These are phyloP conservation scores for Raffaelea arxii DNA, from an alignment of 2,329 filamentous ascomycete genomes.

Conservation along the genomic window DNA sequence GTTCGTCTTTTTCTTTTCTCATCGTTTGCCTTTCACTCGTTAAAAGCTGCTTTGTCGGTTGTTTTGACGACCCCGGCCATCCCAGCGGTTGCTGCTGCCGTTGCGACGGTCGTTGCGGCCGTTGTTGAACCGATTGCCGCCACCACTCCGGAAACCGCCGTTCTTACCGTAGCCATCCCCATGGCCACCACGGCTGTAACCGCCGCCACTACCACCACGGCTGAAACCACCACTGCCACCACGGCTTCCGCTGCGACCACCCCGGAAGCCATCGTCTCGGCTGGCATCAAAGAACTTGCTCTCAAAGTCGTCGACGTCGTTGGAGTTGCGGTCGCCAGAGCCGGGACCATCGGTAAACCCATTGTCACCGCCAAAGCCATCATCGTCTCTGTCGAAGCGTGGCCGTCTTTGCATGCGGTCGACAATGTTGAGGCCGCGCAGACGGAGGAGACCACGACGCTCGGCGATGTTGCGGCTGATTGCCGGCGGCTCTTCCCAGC, in stretches of 20 bases:
- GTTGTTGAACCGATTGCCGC: not conserved
- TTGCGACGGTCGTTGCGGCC: not conserved
- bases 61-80: not conserved
- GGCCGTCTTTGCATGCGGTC: not conserved
- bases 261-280: not conserved
- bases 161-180: not conserved
- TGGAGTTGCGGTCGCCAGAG: not conserved
- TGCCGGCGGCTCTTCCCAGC: slow-evolving; percentile 37
- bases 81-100: not conserved
- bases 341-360: not conserved
- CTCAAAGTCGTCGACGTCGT: not conserved
- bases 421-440: slow-evolving; percentile 6
- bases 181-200: not conserved
- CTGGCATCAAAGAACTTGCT: not conserved
- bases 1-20: not conserved
- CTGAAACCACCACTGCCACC: not conserved
- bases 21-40: too few species aligned
- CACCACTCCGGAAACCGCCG: not conserved
- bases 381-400: not conserved
- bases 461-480: slow-evolving; percentile 15
- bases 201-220: not conserved
- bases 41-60: too few species aligned
- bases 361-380: not conserved
- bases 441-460: slow-evolving; percentile 5
- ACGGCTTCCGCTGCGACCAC: not conserved